These are phyloP conservation scores for Coemansia sp. DNA, from an alignment of 192 early-diverging fungal genomes.

Conservation along the genomic window DNA sequence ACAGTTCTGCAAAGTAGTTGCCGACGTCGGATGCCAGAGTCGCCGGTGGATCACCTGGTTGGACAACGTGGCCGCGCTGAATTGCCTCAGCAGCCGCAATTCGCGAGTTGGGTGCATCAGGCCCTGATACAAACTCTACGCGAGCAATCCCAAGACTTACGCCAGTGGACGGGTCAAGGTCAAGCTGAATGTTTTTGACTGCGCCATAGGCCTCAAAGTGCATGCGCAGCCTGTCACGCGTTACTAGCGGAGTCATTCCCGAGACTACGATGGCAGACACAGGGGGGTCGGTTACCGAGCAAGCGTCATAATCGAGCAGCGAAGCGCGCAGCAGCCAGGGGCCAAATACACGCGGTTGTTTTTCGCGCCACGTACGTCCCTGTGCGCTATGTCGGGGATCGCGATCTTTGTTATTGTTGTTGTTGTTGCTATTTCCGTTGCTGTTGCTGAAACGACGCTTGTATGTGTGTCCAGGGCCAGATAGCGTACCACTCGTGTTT, in stretches of 20 bases:
- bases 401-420: background rate
- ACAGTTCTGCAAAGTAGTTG: conserved; percentile 30
- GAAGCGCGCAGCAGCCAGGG: conserved; percentile 34
- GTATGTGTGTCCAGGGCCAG: background rate
- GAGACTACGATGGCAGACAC: conserved; percentile 35
- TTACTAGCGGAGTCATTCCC: conserved; percentile 50
- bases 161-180: conserved; percentile 50
- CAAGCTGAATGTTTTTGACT: conserved; percentile 40
- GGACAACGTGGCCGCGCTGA: conserved; percentile 17
- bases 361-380: conserved; percentile 32
- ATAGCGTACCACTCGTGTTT: background rate
- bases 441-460: background rate
- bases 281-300: conserved; percentile 18
- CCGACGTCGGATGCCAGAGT: conserved; percentile 26
- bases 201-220: conserved; percentile 49
- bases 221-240: conserved; percentile 37
- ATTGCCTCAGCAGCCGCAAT: conserved; percentile 42
- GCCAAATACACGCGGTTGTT: background rate
- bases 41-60: conserved; percentile 36
- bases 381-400: conserved; percentile 33
- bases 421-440: background rate
- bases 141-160: conserved; percentile 55
- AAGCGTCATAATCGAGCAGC: conserved; percentile 39
- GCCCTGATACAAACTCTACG: conserved; percentile 30
- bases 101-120: conserved; percentile 42